Evolutionary conservation across 2,329 filamentous ascomycete genomes (phyloP).

Genomic region (Cryphonectria radicalis): DNA sequence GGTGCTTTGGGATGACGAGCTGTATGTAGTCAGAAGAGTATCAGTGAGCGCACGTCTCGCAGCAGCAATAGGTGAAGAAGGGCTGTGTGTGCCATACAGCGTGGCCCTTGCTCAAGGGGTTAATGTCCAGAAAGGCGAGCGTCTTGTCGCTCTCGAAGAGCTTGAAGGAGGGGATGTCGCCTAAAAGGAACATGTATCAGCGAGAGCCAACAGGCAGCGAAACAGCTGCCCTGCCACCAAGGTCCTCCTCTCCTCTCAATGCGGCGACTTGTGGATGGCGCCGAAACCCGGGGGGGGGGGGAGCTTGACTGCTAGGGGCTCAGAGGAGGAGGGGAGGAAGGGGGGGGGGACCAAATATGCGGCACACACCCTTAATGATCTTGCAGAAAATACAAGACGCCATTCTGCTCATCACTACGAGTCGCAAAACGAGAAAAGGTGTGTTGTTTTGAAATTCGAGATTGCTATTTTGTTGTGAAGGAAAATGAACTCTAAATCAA

Average conservation of each 20-base stretch:
- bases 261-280: neutral
- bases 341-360: no score
- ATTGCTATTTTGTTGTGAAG: neutral
- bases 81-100: constrained; percentile 62
- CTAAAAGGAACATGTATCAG: constrained; percentile 49
- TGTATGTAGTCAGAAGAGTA: constrained; percentile 40
- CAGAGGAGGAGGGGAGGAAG: neutral
- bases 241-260: constrained; percentile 1
- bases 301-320: constrained; percentile 11
- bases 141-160: constrained; percentile 94
- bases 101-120: constrained; percentile 85
- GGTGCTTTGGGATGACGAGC: constrained; percentile 96
- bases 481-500: neutral
- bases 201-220: neutral
- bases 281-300: neutral
- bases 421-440: neutral
- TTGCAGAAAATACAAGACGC: constrained; percentile 94
- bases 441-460: neutral
- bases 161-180: constrained; percentile 96
- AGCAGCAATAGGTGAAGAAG: neutral
- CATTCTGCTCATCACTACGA: constrained; percentile 46
- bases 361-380: constrained; percentile 80
- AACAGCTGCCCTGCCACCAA: neutral
- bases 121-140: constrained; percentile 94
- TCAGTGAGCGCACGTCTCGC: neutral